phyloP scores from a whole-genome alignment of 768 basidiomycete genomes.

The Rhodotorula taiwanensis region DNA sequence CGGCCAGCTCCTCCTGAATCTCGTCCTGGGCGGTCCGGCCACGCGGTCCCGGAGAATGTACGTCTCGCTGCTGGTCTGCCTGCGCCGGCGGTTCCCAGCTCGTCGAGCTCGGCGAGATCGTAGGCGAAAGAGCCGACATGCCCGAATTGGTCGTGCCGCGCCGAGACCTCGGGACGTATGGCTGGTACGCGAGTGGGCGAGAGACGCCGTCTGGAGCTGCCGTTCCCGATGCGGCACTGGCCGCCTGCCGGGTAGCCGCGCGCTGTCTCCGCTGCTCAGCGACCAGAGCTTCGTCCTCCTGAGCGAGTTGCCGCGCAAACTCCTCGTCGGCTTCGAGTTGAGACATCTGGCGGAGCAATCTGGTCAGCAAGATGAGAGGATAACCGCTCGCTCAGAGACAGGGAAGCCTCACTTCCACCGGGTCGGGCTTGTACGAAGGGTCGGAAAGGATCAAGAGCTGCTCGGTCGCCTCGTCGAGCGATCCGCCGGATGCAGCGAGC shows the following conservation, averaged over 20 bases:
- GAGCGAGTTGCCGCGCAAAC: conserved; percentile 22
- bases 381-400: too few relatives aligned
- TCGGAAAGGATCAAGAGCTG: conserved; percentile 18
- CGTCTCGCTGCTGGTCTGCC: conserved; percentile 50
- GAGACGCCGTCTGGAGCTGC: not conserved
- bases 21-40: not conserved
- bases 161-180: conserved; percentile 22
- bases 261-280: conserved; percentile 3
- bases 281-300: conserved; percentile 11
- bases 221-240: too few relatives aligned
- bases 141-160: not conserved
- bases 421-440: conserved; percentile 11
- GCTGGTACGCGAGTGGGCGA: conserved; percentile 16
- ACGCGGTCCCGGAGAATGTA: conserved; percentile 46
- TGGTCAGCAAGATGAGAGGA: too few relatives aligned
- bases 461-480: conserved; percentile 15
- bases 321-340: conserved; percentile 31
- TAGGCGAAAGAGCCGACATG: too few relatives aligned
- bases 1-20: conserved; percentile 27
- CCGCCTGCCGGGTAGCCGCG: not conserved
- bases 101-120: not conserved
- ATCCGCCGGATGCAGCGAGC: conserved; percentile 2
- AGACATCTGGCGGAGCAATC: not conserved
- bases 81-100: conserved; percentile 60
- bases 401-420: conserved; percentile 6